phyloP scores from a whole-genome alignment of 805 yeast species.

The Starmerella geochares region DNA sequence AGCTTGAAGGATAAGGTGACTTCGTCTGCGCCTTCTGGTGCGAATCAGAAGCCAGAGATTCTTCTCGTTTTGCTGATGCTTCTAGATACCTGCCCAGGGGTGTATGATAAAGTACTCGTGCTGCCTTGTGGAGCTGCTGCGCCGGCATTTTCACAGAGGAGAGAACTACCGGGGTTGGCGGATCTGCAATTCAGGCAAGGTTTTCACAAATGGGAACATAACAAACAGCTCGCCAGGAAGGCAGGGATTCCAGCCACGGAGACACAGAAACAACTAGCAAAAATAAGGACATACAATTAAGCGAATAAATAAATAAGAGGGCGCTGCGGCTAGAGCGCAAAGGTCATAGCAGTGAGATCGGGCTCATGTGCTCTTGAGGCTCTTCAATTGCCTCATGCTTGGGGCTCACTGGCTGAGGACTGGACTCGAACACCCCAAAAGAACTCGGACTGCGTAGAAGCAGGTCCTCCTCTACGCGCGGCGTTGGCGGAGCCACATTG shows the following conservation, averaged over 20 bases:
- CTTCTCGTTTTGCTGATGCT: background rate
- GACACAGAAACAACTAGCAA: no score
- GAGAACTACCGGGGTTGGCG: background rate
- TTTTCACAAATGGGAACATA: no score
- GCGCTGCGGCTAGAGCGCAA: background rate
- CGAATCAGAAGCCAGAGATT: background rate
- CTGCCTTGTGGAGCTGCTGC: conserved; percentile 2
- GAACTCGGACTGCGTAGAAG: background rate
- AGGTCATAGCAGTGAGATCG: background rate
- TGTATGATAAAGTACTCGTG: background rate
- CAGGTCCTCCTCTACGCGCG: background rate
- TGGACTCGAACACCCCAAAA: background rate
- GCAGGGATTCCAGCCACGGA: no score
- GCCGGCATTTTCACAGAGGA: background rate
- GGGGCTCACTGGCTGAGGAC: background rate
- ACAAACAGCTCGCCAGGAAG: no score
- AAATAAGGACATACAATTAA: background rate
- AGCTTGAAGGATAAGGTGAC: conserved; percentile 1
- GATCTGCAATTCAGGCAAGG: no score
- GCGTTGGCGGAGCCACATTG: background rate
- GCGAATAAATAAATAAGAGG: background rate
- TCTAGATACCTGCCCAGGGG: background rate
- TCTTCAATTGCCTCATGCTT: background rate
- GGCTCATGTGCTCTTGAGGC: conserved; percentile 5
- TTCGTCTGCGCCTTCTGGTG: background rate